phyloP scores from a whole-genome alignment of 2,329 filamentous ascomycete species.

The Trichoderma koningiopsis region DNA sequence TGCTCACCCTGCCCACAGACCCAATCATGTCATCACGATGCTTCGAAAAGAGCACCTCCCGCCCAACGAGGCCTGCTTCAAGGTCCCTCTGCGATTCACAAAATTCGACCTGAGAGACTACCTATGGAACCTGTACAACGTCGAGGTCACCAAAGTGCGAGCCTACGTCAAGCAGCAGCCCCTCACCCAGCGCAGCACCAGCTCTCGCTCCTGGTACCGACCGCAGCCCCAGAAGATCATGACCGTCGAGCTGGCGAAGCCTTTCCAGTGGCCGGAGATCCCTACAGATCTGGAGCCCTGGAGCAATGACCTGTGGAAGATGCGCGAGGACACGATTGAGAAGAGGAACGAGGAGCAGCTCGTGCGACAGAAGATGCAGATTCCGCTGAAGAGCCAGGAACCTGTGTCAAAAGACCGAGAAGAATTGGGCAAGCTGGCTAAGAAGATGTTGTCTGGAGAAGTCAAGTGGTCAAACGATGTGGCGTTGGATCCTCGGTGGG shows the following conservation, averaged over 20 bases:
- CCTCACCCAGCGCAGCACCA: slow-evolving; percentile 54
- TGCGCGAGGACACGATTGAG: slow-evolving; percentile 51
- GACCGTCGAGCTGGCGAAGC: slow-evolving; percentile 85
- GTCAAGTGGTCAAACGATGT: slow-evolving; percentile 60
- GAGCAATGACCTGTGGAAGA: slow-evolving; percentile 63
- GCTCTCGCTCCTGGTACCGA: slow-evolving; percentile 64
- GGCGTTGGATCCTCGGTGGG: slow-evolving; percentile 52
- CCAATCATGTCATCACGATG: slow-evolving; percentile 78
- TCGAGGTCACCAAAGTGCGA: slow-evolving; percentile 72
- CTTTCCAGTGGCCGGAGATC: slow-evolving; percentile 82
- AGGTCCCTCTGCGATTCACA: slow-evolving; percentile 87
- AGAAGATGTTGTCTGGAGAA: slow-evolving; percentile 61
- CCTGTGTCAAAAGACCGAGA: slow-evolving; percentile 46
- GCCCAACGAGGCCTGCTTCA: slow-evolving; percentile 83
- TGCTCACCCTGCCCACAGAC: slow-evolving; percentile 53
- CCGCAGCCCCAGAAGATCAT: slow-evolving; percentile 82
- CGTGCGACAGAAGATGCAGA: slow-evolving; percentile 38
- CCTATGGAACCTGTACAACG: slow-evolving; percentile 80
- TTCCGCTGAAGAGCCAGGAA: slow-evolving; percentile 46
- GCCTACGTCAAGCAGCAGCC: slow-evolving; percentile 71
- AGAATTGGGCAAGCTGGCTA: slow-evolving; percentile 63
- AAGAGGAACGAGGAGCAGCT: slow-evolving; percentile 43
- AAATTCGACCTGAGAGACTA: slow-evolving; percentile 98
- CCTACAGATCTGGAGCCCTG: slow-evolving; percentile 65
- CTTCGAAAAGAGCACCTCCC: slow-evolving; percentile 71